Percentiles rank a stretch among this genome's conserved stretches.
Conservation (phyloP, 2,329 filamentous ascomycete species). For the Colletotrichum lentis region DNA sequence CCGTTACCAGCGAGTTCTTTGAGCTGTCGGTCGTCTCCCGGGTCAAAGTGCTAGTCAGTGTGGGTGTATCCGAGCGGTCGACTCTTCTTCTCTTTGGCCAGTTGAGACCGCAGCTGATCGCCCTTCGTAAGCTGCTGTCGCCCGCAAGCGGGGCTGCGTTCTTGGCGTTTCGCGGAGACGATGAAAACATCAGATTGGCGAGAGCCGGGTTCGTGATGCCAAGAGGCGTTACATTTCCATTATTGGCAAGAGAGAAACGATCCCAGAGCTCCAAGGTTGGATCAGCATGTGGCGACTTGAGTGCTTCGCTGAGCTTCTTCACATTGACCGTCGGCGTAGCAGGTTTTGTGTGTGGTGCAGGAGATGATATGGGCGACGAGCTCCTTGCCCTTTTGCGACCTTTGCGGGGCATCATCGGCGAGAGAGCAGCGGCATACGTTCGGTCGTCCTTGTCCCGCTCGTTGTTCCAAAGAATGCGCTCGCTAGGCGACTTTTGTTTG, state of each 20-base stretch:
- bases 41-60: constrained; percentile 45
- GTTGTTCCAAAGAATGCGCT: constrained; percentile 69
- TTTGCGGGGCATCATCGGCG: constrained; percentile 59
- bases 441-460: constrained; percentile 56
- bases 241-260: constrained; percentile 67
- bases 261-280: constrained; percentile 81
- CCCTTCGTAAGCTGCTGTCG: constrained; percentile 64
- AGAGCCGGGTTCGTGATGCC: constrained; percentile 65
- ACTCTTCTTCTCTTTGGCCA: constrained; percentile 76
- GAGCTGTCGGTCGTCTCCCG: constrained; percentile 58
- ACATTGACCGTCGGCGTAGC: constrained; percentile 62
- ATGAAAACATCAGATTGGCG: constrained; percentile 73
- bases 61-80: constrained; percentile 55
- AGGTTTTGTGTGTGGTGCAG: constrained; percentile 56
- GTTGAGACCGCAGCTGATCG: constrained; percentile 73
- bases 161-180: constrained; percentile 70
- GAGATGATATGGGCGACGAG: constrained; percentile 77
- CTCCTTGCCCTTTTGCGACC: constrained; percentile 75
- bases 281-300: constrained; percentile 74
- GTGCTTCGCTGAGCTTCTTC: constrained; percentile 63
- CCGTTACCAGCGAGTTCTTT: constrained; percentile 66
- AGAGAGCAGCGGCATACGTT: constrained; percentile 52
- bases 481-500: constrained; percentile 63
- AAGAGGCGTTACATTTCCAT: constrained; percentile 52
- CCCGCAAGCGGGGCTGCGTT: constrained; percentile 51